Evolutionary conservation across 352 stramenopile species (phyloP).

Genomic region (Globisporangium yorkense): DNA sequence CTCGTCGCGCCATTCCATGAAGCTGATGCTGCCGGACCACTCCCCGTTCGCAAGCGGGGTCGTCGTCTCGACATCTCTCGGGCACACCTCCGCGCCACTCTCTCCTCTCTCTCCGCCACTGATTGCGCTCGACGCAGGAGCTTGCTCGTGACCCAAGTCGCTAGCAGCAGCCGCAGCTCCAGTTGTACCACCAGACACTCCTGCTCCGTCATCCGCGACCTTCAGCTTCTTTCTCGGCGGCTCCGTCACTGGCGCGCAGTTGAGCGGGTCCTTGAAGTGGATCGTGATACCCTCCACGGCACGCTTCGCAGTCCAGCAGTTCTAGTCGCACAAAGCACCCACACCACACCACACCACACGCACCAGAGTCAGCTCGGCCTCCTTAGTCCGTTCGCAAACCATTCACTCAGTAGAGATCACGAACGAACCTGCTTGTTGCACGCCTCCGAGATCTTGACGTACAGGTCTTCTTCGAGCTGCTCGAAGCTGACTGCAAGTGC

Average conservation of each 20-base stretch:
- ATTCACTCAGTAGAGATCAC: neutral
- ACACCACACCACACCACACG: neutral
- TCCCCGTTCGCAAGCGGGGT: conserved; percentile 53
- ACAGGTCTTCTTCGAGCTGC: conserved; percentile 76
- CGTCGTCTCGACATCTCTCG: conserved; percentile 26
- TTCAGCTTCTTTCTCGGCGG: conserved; percentile 64
- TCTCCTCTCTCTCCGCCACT: conserved; percentile 13
- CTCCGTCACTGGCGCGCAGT: conserved; percentile 65
- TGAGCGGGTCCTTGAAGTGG: conserved; percentile 69
- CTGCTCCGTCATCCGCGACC: conserved; percentile 27
- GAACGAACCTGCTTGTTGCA: conserved; percentile 54
- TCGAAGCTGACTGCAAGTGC: conserved; percentile 66
- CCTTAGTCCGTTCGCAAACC: neutral
- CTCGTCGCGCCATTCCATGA: conserved; percentile 81
- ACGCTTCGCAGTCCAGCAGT: conserved; percentile 63
- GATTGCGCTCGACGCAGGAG: neutral
- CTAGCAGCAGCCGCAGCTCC: neutral
- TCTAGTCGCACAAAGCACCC: conserved; percentile 16
- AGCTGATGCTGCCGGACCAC: conserved; percentile 77
- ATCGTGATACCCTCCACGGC: conserved; percentile 74
- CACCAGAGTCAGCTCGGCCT: neutral
- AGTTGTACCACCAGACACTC: neutral
- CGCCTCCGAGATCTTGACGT: conserved; percentile 55
- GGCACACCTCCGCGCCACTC: conserved; percentile 11
- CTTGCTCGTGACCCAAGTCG: conserved; percentile 5